Conservation (phyloP, 2,329 filamentous ascomycete genomes). For the Fusarium sp. region DNA sequence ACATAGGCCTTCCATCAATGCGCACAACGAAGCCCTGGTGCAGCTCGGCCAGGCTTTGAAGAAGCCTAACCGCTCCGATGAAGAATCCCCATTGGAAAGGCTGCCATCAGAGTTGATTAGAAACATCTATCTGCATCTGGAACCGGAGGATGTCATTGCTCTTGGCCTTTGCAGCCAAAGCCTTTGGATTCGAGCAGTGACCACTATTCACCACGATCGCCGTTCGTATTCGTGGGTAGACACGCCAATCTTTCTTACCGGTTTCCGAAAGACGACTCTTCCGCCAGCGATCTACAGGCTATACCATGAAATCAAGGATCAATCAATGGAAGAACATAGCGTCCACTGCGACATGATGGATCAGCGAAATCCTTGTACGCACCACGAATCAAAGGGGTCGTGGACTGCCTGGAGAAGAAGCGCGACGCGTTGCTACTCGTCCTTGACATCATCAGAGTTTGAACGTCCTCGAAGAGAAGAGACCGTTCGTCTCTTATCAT, state of each 20-base stretch:
- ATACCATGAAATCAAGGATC: neutral
- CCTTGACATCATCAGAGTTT: neutral
- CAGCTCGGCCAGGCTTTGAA: neutral
- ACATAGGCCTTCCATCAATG: neutral
- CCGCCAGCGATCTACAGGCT: neutral
- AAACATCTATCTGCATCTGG: neutral
- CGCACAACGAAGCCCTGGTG: neutral
- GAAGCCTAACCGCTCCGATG: neutral
- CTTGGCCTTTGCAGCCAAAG: neutral
- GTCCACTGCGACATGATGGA: too few species aligned
- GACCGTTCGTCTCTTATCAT: neutral
- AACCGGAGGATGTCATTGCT: neutral
- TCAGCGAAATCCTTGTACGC: neutral
- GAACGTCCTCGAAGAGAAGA: neutral
- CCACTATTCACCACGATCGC: neutral
- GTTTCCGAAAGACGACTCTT: neutral
- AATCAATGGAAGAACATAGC: neutral
- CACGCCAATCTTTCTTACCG: neutral
- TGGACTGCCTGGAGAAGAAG: neutral
- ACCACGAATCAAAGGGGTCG: neutral
- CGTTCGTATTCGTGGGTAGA: neutral
- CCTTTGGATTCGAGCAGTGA: neutral
- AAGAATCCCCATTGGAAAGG: neutral
- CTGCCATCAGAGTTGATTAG: neutral
- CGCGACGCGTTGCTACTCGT: neutral